Base-by-base conservation (phyloP, 768 basidiomycete species). In the Leccinum rimulosum region DNA sequence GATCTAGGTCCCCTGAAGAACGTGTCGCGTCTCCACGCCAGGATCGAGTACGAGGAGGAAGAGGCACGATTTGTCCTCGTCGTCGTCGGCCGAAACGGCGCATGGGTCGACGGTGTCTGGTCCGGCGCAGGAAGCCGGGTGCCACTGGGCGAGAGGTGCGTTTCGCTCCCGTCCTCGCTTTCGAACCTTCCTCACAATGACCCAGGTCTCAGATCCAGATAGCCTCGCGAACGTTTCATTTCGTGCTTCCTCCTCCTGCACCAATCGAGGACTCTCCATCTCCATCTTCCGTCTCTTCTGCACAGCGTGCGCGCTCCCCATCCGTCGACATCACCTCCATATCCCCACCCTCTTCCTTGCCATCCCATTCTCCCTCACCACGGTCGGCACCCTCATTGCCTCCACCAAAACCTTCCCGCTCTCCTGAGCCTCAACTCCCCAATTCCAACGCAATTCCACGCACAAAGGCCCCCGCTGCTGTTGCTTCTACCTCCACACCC, bases 51-150 rank as follows among this genome's bases (percentile, higher is more conserved):
- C 69, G 93, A 95, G 78, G 88, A 91, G 71, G 89, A 92, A 8
- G 87, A 89, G 61, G 91, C 91, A 61, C 85, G 89, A 54, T 97
- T 95, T 71, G 86, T 92, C 15, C 83, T 99, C 36, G 86, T 87
- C 60, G 95, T 99, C 38, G 82, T 93, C 38, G 97, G 97, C n/a
- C 81, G 97, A 59, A 98, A 99, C 67, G 97, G 97, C 12, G 95
- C 95, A 17, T 98, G 95, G 90, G 94, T 99, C 5, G 95, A 98
- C 64, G 95, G 95, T 31, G 86, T 91, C n/a, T 99, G 95, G 91
- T 87, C 87, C 52, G 90, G 89, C 11, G 88, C 91, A 63, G 93
- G 95, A 15, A 88, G 89, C 60, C 84, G 87, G 60, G 89, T 94
- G n/a, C 84, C 90, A 31, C 77, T 99, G 22, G 80, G 87, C 38